Conservation (phyloP, 768 basidiomycete genomes). For the Sistotremastrum suecicum region DNA sequence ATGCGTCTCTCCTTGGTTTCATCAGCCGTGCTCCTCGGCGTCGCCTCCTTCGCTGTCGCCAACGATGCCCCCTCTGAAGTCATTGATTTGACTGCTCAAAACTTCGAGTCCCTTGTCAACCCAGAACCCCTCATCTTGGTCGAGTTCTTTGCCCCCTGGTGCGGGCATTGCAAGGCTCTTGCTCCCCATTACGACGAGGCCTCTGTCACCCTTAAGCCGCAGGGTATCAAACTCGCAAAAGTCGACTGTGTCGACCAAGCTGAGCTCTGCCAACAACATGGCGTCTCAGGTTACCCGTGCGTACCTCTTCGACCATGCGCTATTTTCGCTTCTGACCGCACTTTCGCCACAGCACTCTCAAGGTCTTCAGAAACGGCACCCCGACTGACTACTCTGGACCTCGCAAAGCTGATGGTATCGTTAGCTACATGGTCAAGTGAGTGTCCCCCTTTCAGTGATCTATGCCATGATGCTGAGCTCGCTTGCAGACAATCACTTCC, state of each 20-base stretch:
- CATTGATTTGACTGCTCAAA: constrained; percentile 51
- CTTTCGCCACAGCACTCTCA: constrained; percentile 49
- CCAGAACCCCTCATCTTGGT: constrained; percentile 68
- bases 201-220: constrained; percentile 83
- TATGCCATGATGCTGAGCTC: constrained; percentile 9
- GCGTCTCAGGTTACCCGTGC: constrained; percentile 89
- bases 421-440: constrained; percentile 94
- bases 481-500: constrained; percentile 72
- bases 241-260: constrained; percentile 94
- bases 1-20: constrained; percentile 55
- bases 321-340: neutral
- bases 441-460: constrained; percentile 13
- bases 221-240: constrained; percentile 82
- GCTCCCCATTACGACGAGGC: constrained; percentile 92
- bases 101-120: constrained; percentile 53
- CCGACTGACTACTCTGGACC: constrained; percentile 75
- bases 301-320: constrained; percentile 15
- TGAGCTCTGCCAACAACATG: constrained; percentile 80
- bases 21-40: constrained; percentile 36
- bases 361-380: constrained; percentile 82
- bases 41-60: constrained; percentile 38
- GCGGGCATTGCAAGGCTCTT: constrained; percentile 91
- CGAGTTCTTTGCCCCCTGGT: constrained; percentile 95
- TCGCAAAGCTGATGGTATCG: constrained; percentile 88
- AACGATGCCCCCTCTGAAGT: constrained; percentile 61